Conservation (phyloP, 805 yeast genomes). For the Suhomyces sp. region DNA sequence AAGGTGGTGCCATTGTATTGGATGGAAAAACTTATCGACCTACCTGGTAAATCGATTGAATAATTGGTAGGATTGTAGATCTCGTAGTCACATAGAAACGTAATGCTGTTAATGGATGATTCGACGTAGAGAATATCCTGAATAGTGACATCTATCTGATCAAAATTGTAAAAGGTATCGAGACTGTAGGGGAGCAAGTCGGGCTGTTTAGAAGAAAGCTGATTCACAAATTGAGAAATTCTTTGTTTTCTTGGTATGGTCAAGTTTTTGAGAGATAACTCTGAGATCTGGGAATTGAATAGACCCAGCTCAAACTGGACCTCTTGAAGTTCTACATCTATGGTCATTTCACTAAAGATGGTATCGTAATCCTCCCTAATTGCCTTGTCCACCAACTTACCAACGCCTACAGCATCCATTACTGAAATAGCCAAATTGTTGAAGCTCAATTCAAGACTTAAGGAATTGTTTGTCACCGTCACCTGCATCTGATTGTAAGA, state of each 20-base stretch:
- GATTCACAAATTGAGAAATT: not conserved
- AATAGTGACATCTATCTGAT: conserved; percentile 12
- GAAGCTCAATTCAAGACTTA: not conserved
- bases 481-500: conserved; percentile 5
- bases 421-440: conserved; percentile 10
- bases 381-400: conserved; percentile 11
- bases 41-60: conserved; percentile 21
- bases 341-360: not conserved
- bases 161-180: not conserved
- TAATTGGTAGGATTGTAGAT: conserved; percentile 32
- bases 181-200: no score
- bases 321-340: conserved; percentile 14
- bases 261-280: conserved; percentile 6
- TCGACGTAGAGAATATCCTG: conserved; percentile 18
- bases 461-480: not conserved
- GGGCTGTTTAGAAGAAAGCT: not conserved
- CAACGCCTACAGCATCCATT: conserved; percentile 12
- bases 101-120: conserved; percentile 20
- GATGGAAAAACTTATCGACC: conserved; percentile 24
- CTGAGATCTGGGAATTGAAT: conserved; percentile 1
- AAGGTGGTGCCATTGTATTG: conserved; percentile 30
- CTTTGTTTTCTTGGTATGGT: not conserved
- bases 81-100: conserved; percentile 27
- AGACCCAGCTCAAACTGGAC: conserved; percentile 9
- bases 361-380: not conserved